phyloP scores from a whole-genome alignment of 169 alveolate genomes.

The Plasmodium sp. region DNA sequence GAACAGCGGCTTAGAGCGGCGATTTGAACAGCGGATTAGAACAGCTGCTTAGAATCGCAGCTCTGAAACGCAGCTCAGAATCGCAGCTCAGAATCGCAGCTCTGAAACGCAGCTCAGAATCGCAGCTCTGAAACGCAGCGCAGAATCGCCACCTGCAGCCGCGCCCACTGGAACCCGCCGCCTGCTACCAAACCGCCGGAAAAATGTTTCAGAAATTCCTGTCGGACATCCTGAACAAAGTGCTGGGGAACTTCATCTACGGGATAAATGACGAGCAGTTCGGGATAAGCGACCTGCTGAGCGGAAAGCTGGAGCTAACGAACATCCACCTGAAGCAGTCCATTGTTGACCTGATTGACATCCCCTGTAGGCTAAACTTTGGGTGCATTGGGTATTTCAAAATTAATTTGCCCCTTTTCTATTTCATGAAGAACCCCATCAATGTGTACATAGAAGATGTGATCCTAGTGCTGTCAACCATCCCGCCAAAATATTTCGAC shows the following conservation, averaged over 20 bases:
- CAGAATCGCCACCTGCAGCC: background rate
- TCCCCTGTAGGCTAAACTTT: slow-evolving; percentile 73
- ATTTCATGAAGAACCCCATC: slow-evolving; percentile 73
- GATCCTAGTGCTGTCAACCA: slow-evolving; percentile 55
- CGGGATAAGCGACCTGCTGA: slow-evolving; percentile 52
- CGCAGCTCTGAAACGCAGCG: background rate
- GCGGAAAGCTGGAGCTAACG: slow-evolving; percentile 72
- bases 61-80: too few species aligned
- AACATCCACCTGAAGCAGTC: slow-evolving; percentile 69
- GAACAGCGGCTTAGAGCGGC: too few species aligned
- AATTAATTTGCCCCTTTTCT: slow-evolving; percentile 72
- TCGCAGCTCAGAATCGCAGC: background rate
- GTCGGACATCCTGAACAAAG: slow-evolving; percentile 44
- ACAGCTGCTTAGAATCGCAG: background rate
- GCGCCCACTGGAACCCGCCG: background rate
- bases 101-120: background rate
- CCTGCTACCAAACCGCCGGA: background rate
- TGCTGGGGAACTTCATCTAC: slow-evolving; percentile 70
- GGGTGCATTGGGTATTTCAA: slow-evolving; percentile 74
- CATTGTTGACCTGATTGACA: slow-evolving; percentile 49
- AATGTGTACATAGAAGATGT: slow-evolving; percentile 75
- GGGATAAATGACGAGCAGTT: slow-evolving; percentile 64
- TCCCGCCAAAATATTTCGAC: slow-evolving; percentile 71
- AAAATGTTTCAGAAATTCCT: slow-evolving; percentile 70
- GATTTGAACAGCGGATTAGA: too few species aligned